These are phyloP conservation scores for Phytophthora nicotianae DNA, from an alignment of 352 stramenopile species.

Conservation along the genomic window DNA sequence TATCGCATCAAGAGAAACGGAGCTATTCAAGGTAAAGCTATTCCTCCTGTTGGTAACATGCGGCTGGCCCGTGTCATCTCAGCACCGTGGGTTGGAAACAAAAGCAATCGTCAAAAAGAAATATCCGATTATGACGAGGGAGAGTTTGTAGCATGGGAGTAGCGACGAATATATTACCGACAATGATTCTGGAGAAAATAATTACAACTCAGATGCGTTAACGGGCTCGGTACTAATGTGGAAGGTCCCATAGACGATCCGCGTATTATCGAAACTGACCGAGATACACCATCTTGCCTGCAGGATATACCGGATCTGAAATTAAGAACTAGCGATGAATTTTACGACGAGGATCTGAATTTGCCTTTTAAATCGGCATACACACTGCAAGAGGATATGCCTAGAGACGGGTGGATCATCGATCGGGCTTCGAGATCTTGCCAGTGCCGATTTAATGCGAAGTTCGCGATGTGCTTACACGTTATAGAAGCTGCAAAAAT, in stretches of 20 bases:
- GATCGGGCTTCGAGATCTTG: background rate
- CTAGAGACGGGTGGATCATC: background rate
- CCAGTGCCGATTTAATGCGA: constrained; percentile 7
- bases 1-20: background rate
- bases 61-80: background rate
- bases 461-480: constrained; percentile 11
- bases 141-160: background rate
- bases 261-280: background rate
- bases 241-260: background rate
- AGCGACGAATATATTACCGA: background rate
- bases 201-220: background rate
- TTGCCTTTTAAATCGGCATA: constrained; percentile 11
- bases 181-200: background rate
- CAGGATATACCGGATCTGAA: background rate
- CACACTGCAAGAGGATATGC: constrained; percentile 5
- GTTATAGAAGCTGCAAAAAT: constrained; percentile 14
- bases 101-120: background rate
- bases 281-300: background rate
- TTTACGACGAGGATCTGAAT: background rate
- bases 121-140: background rate
- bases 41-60: background rate
- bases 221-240: background rate
- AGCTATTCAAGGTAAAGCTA: background rate
- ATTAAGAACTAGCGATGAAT: background rate
- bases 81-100: background rate